Conservation (phyloP, 2,329 filamentous ascomycete genomes). For the Diaporthe sp. region DNA sequence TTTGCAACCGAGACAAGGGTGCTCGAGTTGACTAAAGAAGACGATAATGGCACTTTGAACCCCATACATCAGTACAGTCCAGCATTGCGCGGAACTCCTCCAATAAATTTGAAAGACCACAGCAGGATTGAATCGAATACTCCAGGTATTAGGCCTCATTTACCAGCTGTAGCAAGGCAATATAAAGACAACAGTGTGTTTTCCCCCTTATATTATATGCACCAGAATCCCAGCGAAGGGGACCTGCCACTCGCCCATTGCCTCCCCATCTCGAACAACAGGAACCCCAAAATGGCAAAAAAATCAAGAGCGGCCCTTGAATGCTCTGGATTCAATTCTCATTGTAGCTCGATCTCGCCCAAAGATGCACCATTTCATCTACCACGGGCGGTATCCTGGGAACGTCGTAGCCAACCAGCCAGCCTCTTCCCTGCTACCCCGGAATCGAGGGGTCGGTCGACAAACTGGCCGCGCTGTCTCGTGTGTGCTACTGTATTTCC, state of each 20-base stretch:
- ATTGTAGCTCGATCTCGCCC: too few species aligned
- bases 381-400: neutral
- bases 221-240: neutral
- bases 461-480: slow-evolving; percentile 1
- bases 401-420: neutral
- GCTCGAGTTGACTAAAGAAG: too few species aligned
- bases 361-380: neutral
- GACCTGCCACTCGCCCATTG: neutral
- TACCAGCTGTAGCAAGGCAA: too few species aligned
- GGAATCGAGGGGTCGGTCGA: slow-evolving; percentile 24
- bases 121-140: neutral
- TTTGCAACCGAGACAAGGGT: neutral
- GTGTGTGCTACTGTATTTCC: neutral
- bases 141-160: neutral
- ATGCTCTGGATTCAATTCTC: neutral
- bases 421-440: slow-evolving; percentile 30
- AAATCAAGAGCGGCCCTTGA: neutral
- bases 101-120: neutral
- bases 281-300: neutral
- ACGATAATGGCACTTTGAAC: neutral
- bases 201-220: neutral
- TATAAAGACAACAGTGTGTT: neutral
- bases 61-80: neutral
- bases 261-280: neutral
- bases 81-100: neutral